These are phyloP conservation scores for Colletotrichum plurivorum DNA, from an alignment of 2,329 filamentous ascomycete species.

Conservation along the genomic window DNA sequence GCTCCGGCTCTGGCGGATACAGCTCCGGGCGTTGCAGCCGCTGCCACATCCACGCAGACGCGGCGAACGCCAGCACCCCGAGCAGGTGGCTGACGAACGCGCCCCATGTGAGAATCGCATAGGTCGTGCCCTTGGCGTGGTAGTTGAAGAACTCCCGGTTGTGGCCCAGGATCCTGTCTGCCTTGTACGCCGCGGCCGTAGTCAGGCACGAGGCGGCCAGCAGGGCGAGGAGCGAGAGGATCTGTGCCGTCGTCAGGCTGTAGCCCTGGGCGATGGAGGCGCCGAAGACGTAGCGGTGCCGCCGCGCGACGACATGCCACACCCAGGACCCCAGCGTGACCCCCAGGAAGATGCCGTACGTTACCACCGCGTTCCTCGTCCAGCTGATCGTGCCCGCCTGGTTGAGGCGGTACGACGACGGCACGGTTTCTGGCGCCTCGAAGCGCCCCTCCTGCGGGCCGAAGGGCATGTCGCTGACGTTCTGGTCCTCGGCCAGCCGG, in stretches of 20 bases:
- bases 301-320: slow-evolving; percentile 16
- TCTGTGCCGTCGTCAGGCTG: background rate
- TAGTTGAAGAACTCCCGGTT: slow-evolving; percentile 14
- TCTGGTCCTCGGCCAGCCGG: background rate
- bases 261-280: background rate
- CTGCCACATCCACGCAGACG: slow-evolving; percentile 10
- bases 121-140: slow-evolving; percentile 12
- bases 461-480: background rate
- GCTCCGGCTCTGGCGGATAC: slow-evolving; percentile 22
- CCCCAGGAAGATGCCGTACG: slow-evolving; percentile 13
- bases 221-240: slow-evolving; percentile 18
- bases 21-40: slow-evolving; percentile 20
- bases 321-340: slow-evolving; percentile 16
- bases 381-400: background rate
- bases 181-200: slow-evolving; percentile 10
- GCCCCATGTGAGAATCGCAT: slow-evolving; percentile 20
- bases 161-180: background rate
- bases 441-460: background rate
- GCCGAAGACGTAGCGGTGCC: background rate
- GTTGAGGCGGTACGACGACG: background rate
- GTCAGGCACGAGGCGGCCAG: slow-evolving; percentile 13
- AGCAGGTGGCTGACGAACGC: slow-evolving; percentile 20
- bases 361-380: slow-evolving; percentile 7
- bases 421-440: background rate
- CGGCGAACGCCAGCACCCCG: background rate